Conservation (phyloP, 2,329 filamentous ascomycete genomes). For the Tothia fuscella region DNA sequence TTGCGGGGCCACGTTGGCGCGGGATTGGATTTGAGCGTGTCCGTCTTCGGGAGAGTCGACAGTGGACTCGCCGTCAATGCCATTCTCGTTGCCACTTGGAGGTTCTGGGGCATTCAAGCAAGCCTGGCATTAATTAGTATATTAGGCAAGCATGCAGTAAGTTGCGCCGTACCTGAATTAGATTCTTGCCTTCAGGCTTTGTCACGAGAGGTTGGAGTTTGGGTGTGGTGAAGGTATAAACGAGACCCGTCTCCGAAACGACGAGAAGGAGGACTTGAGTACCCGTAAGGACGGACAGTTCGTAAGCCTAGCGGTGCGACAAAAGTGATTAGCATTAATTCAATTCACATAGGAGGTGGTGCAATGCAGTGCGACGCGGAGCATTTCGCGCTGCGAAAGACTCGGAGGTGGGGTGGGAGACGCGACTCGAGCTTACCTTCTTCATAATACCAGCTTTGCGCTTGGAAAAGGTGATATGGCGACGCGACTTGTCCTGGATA, state of each 20-base stretch:
- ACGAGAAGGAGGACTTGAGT: slow-evolving; percentile 95
- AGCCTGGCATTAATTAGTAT: slow-evolving; percentile 50
- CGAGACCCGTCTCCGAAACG: slow-evolving; percentile 91
- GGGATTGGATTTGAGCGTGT: slow-evolving; percentile 60
- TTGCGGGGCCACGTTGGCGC: slow-evolving; percentile 41
- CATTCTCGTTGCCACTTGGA: slow-evolving; percentile 58
- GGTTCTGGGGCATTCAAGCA: slow-evolving; percentile 95
- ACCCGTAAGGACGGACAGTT: slow-evolving; percentile 91
- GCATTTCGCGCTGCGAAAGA: not conserved
- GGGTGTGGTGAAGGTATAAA: slow-evolving; percentile 96
- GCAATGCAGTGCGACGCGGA: slow-evolving; percentile 12
- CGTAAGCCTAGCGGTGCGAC: slow-evolving; percentile 62
- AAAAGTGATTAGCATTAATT: slow-evolving; percentile 13
- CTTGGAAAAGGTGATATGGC: slow-evolving; percentile 99
- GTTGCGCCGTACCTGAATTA: slow-evolving; percentile 70
- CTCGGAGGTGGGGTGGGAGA: slow-evolving; percentile 8
- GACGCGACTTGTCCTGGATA: slow-evolving; percentile 98
- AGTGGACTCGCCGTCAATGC: slow-evolving; percentile 36
- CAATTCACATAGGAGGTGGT: slow-evolving; percentile 11
- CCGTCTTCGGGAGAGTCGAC: slow-evolving; percentile 90
- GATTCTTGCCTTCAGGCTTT: slow-evolving; percentile 96
- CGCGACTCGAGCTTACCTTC: slow-evolving; percentile 57
- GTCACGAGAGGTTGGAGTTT: slow-evolving; percentile 97
- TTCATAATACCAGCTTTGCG: slow-evolving; percentile 99
- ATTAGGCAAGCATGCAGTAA: slow-evolving; percentile 10